phyloP scores from a whole-genome alignment of 1,284 basidiomycete species.

The Tilletia setariae region DNA sequence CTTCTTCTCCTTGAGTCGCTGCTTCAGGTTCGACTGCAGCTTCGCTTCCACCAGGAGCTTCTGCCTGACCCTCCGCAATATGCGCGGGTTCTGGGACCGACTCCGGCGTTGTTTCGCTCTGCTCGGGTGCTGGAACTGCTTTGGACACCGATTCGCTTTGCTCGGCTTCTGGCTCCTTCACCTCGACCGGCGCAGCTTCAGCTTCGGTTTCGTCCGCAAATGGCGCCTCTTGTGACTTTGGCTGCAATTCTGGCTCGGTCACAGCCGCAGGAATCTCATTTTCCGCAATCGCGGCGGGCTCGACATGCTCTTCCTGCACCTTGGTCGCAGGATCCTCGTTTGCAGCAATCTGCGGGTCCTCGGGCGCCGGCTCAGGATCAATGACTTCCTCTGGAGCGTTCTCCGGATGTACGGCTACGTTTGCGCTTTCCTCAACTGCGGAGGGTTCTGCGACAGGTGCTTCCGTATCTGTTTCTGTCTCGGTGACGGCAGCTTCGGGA shows the following conservation, averaged over 20 bases:
- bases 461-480: too few relatives aligned
- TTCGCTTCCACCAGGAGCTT: not conserved
- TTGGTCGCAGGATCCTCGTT: not conserved
- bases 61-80: not conserved
- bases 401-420: not conserved
- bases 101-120: not conserved
- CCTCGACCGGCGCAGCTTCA: too few relatives aligned
- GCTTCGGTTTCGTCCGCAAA: not conserved
- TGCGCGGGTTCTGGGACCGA: not conserved
- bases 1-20: not conserved
- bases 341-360: not conserved
- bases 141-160: too few relatives aligned
- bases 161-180: too few relatives aligned
- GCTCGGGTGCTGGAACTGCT: not conserved
- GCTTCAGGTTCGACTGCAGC: not conserved
- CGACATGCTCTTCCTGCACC: not conserved
- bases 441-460: not conserved
- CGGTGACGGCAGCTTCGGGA: too few relatives aligned
- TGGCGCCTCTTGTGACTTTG: too few relatives aligned
- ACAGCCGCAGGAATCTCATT: not conserved
- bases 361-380: not conserved
- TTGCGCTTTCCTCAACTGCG: not conserved
- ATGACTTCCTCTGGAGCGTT: not conserved
- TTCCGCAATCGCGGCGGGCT: not conserved
- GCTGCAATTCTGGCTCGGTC: too few relatives aligned